Base-by-base conservation (phyloP, 2,329 filamentous ascomycete genomes). In the Cadophora malorum region DNA sequence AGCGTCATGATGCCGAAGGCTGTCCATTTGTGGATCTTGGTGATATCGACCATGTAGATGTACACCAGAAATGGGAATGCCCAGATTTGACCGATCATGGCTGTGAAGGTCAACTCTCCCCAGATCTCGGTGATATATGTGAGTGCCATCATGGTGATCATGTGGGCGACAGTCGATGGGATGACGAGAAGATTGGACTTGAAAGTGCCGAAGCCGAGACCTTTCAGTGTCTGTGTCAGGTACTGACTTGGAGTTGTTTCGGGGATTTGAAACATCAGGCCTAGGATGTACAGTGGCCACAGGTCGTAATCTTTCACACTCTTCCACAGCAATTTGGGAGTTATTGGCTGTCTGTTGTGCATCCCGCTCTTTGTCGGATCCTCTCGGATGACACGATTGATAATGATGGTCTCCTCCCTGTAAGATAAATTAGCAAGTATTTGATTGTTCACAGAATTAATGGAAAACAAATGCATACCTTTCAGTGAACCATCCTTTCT, bases 101-200 rank as follows among this genome's bases (percentile, higher is more conserved):
- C 80, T 35, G 84, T 79, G 8, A 87, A 77, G 0, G 82, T 80
- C 41, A 88, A 81, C 70, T 85, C 78, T 78, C 84, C 73, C 76
- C 85, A 74, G 78, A 79, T 80, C 76, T 83, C 81, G 59, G 78
- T 77, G 10, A 81, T 49, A 47, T 81, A 80, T 3, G 79, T 79
- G 8, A 76, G 59, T 8, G 58, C 63, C 12, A 76, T 58, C 52
- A 81, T 77, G 0, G 79, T 80, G 58, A 81, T 76, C 55, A 86
- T 83, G 66, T 84, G 83, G 10, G 85, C 72, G 1, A 82, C 80
- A 62, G 83, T 83, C 4, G 80, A 83, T 0, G 86, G 85, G 19
- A 91, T 90, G 1, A 85, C 84, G 8, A 91, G 82, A 45, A 91
- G 76, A 73, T 90, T 91, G 1, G 87, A 83, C 28, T 86, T 79